Percentiles rank a stretch among this genome's conserved stretches.
Conservation (phyloP, 495 filamentous ascomycete genomes). For the Daldinia concentrica region DNA sequence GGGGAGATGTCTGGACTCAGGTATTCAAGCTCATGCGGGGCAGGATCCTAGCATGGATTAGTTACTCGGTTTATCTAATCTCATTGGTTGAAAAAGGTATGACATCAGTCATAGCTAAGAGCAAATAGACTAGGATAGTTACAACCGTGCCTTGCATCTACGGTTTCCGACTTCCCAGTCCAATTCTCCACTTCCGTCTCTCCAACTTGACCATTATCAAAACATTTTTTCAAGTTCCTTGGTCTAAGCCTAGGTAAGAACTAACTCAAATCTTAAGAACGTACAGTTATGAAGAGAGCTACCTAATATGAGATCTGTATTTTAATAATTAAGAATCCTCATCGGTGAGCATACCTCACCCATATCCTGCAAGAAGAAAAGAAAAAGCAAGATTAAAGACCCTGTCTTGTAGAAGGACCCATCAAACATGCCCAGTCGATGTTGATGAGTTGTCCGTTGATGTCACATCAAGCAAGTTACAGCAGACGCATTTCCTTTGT, state of each 20-base stretch:
- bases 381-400: slow-evolving; percentile 18
- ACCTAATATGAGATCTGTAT: background rate
- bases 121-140: too few species aligned
- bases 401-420: background rate
- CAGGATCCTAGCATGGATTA: background rate
- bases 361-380: background rate
- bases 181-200: slow-evolving; percentile 22
- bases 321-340: background rate
- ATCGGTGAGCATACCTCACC: background rate
- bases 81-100: background rate
- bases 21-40: background rate
- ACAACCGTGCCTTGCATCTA: slow-evolving; percentile 26
- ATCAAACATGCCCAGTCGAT: background rate
- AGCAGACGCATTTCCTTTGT: background rate
- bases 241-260: slow-evolving; percentile 16
- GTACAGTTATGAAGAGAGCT: background rate
- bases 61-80: background rate
- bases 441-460: slow-evolving; percentile 1
- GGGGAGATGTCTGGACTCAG: background rate
- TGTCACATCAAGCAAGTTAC: slow-evolving; percentile 22
- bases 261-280: slow-evolving; percentile 5
- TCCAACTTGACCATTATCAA: slow-evolving; percentile 7
- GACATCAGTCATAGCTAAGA: background rate
- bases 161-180: background rate
- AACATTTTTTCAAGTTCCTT: slow-evolving; percentile 12